Percentiles rank a stretch among this genome's conserved stretches.
These are phyloP conservation scores for Xerocomus minutiporus DNA, from an alignment of 1,284 basidiomycete species.

Conservation along the genomic window DNA sequence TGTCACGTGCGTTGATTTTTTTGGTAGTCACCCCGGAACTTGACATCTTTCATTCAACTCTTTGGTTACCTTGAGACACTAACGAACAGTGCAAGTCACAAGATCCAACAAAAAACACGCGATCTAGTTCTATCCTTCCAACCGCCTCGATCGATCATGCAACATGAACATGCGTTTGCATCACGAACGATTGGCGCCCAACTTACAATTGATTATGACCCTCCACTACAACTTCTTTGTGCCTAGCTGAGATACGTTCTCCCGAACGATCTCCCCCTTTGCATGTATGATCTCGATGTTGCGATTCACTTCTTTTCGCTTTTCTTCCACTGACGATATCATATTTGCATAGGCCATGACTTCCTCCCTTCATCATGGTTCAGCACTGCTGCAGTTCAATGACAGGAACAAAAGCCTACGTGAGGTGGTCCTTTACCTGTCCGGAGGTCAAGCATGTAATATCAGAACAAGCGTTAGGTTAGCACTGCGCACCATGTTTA, in stretches of 20 bases:
- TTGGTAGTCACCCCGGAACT: no score
- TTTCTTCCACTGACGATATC: conserved; percentile 19
- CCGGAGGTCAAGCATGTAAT: not conserved
- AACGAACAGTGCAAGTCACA: not conserved
- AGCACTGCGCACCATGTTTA: conserved; percentile 23
- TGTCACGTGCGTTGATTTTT: conserved; percentile 32
- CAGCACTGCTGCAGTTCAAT: not conserved
- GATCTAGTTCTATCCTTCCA: no score
- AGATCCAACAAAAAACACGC: no score
- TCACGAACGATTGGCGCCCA: no score
- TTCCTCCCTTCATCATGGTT: conserved; percentile 14
- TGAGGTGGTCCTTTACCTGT: conserved; percentile 30
- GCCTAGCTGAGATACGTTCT: conserved; percentile 22
- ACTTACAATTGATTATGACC: not conserved
- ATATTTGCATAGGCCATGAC: conserved; percentile 19
- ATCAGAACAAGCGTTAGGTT: conserved; percentile 1
- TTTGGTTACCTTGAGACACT: not conserved
- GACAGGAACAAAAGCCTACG: conserved; percentile 14
- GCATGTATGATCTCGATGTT: conserved; percentile 16
- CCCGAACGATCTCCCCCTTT: conserved; percentile 16
- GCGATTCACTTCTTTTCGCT: conserved; percentile 12
- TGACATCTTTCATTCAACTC: not conserved
- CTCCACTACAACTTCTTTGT: conserved; percentile 12
- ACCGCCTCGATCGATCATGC: not conserved
- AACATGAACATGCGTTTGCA: not conserved